Percentiles rank a stretch among this genome's conserved stretches.
Conservation (phyloP, 2,329 filamentous ascomycete species). For the Arthroderma sp. region DNA sequence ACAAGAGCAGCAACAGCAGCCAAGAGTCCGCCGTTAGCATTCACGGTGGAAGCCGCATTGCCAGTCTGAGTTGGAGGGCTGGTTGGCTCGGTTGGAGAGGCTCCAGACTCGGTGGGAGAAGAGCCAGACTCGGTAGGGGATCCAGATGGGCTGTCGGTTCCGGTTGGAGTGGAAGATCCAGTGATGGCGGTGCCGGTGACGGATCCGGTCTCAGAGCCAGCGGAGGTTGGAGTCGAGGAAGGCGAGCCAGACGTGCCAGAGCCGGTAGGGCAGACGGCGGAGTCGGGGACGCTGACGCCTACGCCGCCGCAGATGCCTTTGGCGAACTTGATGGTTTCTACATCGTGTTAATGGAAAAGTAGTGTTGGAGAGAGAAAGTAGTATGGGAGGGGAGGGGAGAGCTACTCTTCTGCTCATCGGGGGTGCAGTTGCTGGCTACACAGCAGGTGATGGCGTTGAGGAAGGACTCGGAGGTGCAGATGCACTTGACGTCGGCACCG, state of each 20-base stretch:
- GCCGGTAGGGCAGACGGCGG: conserved; percentile 20
- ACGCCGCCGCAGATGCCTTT: conserved; percentile 29
- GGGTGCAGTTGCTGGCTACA: conserved; percentile 33
- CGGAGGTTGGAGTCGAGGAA: conserved; percentile 9
- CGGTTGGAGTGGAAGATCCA: conserved; percentile 18
- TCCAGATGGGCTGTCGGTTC: conserved; percentile 12
- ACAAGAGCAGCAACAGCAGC: conserved; percentile 11
- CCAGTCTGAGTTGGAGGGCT: conserved; percentile 11
- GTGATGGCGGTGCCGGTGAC: conserved; percentile 12
- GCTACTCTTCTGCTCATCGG: conserved; percentile 32
- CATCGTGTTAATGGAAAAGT: background rate
- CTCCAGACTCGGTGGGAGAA: background rate
- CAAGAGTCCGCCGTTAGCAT: conserved; percentile 13
- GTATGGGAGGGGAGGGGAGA: no score
- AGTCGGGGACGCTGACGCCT: conserved; percentile 27
- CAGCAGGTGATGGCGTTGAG: conserved; percentile 41
- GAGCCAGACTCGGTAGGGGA: background rate
- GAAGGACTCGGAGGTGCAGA: conserved; percentile 38
- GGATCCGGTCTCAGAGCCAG: conserved; percentile 8
- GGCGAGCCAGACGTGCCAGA: conserved; percentile 11
- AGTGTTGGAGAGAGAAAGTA: conserved; percentile 10
- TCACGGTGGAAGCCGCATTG: conserved; percentile 15
- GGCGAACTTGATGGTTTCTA: conserved; percentile 28
- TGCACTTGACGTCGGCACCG: conserved; percentile 37
- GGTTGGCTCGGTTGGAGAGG: background rate